Evolutionary conservation across 2,329 filamentous ascomycete species (phyloP), one percentile per base, ranked within the genome.

Genomic region (Colletotrichum viniferum): DNA sequence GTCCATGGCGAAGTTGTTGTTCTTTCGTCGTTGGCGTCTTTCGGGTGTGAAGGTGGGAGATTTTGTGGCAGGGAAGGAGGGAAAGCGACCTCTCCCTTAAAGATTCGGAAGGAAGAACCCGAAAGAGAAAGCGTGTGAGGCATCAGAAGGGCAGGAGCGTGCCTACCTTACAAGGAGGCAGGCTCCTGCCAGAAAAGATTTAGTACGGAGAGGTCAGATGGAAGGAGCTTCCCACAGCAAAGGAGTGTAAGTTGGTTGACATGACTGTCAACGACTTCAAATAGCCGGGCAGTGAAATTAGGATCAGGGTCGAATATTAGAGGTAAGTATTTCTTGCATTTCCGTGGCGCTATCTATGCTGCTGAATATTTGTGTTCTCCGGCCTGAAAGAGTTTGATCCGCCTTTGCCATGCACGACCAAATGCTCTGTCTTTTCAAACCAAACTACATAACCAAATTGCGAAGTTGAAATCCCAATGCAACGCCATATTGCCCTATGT

Each of bases 211-310:
- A n/a, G 3, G 5, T 0, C 38, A 48, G 18, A 0, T 9, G 18
- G 38, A 48, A 48, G 38, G 38, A 48, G 38, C 2, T n/a, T 7
- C 5, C 38, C 38, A 3, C 3, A 7, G 38, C 18, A n/a, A n/a
- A 12, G 0, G 18, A 48, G 9, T 0, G 2, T 0, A n/a, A n/a
- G 3, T 48, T 0, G 18, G 3, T 48, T 0, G 18, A 18, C 9
- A 43, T 0, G 18, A n/a, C 38, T 5, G 38, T 43, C 38, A 1
- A 43, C 0, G 5, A 3, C 9, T n/a, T 5, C 2, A 18, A 43
- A n/a, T 43, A 3, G 3, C 9, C 18, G n/a, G n/a, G n/a, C n/a
- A n/a, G 38, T 43, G 3, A n/a, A 12, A n/a, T n/a, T 5, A 43
- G 2, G 9, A n/a, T 3, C 8, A 43, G 38, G 18, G 9, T 43